A percentile compares a stretch with the other conserved stretches of the same genome.
Evolutionary conservation across 441 rosid species (phyloP).

Genomic region (Melastoma candidum): DNA sequence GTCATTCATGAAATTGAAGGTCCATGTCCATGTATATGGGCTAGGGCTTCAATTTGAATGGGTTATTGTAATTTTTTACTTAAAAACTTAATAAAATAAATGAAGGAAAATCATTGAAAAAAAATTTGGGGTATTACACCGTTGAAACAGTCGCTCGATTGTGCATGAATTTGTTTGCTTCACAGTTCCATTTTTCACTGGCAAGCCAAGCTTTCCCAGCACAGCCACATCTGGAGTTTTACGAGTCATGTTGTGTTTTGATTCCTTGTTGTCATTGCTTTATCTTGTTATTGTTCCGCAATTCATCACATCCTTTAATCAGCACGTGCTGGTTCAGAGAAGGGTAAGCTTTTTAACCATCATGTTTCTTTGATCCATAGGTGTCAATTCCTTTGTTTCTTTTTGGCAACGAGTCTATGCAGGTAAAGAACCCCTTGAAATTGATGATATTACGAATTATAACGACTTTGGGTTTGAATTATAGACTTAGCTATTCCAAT

Average conservation of each 20-base stretch:
- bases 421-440: slow-evolving; percentile 93
- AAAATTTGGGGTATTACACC: too few relatives aligned
- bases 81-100: too few relatives aligned
- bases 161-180: too few relatives aligned
- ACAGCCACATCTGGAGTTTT: background rate
- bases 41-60: too few relatives aligned
- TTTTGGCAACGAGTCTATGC: slow-evolving; percentile 13
- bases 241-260: background rate
- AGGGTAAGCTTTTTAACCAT: slow-evolving; percentile 40
- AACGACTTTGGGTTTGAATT: slow-evolving; percentile 89
- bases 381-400: background rate
- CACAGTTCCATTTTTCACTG: too few relatives aligned
- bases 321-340: slow-evolving; percentile 89
- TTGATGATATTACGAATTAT: slow-evolving; percentile 81
- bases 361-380: slow-evolving; percentile 5
- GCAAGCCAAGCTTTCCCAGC: too few relatives aligned
- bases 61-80: too few relatives aligned
- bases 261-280: background rate
- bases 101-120: too few relatives aligned
- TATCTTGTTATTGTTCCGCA: slow-evolving; percentile 26
- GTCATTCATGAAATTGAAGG: too few relatives aligned
- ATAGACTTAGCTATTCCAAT: slow-evolving; percentile 50
- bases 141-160: too few relatives aligned
- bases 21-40: too few relatives aligned
- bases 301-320: slow-evolving; percentile 89